Evolutionary conservation across 2,329 filamentous ascomycete species (phyloP).

Genomic region (Pseudogymnoascus sp.): DNA sequence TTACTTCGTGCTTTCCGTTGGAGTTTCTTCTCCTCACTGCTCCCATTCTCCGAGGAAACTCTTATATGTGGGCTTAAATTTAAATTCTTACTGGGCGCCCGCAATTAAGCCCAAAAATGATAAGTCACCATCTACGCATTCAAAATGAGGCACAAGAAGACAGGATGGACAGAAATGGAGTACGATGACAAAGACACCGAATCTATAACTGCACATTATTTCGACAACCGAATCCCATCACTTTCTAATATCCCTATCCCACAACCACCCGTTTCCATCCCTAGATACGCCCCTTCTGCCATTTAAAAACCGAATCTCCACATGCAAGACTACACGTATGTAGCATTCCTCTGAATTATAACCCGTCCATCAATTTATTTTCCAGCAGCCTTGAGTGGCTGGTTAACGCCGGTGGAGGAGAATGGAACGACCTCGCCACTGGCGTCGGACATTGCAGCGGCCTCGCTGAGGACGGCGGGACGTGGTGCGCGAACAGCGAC

Average conservation of each 20-base stretch:
- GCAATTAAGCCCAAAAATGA: not conserved
- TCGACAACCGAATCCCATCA: conserved; percentile 1
- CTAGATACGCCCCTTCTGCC: not conserved
- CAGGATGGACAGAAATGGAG: not conserved
- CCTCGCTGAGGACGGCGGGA: not conserved
- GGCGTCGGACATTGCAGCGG: not conserved
- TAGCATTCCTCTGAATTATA: not conserved
- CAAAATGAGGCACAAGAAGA: not conserved
- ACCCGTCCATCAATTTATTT: not conserved
- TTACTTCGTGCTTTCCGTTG: not conserved
- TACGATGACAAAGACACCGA: not conserved
- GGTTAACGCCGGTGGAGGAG: not conserved
- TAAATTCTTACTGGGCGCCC: not conserved
- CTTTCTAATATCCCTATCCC: not conserved
- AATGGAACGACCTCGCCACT: not conserved
- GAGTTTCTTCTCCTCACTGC: not conserved
- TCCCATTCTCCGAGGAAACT: not conserved
- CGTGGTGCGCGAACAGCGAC: not conserved
- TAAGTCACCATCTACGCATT: not conserved
- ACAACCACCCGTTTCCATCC: not conserved
- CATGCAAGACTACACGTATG: not conserved
- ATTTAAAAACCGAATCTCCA: not conserved
- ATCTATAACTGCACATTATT: not conserved
- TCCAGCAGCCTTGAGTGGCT: not conserved
- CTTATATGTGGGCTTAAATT: not conserved